phyloP scores from a whole-genome alignment of 2,329 filamentous ascomycete species.

The Tolypocladium inflatum region DNA sequence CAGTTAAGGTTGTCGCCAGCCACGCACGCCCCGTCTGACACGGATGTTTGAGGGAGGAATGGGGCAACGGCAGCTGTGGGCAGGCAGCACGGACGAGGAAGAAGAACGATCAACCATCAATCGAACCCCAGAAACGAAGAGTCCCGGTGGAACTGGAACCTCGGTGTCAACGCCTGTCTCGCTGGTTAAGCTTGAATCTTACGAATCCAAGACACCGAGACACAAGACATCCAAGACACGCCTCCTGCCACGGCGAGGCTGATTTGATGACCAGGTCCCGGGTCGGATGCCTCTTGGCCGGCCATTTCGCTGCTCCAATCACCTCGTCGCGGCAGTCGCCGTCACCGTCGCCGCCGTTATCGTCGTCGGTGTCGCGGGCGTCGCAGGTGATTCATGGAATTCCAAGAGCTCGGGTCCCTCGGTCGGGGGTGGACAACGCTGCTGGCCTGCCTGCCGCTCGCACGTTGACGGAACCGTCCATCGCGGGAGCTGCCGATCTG shows the following conservation, averaged over 20 bases:
- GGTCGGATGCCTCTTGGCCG: neutral
- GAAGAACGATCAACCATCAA: neutral
- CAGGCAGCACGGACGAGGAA: neutral
- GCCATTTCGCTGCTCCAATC: neutral
- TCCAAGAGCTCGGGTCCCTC: neutral
- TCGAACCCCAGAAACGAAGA: neutral
- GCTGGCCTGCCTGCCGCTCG: too few species aligned
- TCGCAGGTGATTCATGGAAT: neutral
- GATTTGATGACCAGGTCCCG: neutral
- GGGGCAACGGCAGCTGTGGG: too few species aligned
- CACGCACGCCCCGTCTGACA: too few species aligned
- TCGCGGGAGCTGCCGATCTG: neutral
- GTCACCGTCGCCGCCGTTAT: neutral
- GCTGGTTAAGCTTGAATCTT: neutral
- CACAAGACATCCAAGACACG: neutral
- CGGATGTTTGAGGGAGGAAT: too few species aligned
- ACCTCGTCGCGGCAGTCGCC: neutral
- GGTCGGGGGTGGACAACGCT: neutral
- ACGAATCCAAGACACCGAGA: neutral
- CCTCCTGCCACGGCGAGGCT: neutral
- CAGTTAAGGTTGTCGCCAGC: too few species aligned
- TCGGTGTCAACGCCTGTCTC: neutral
- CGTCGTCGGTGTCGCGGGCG: neutral
- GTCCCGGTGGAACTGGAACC: neutral
- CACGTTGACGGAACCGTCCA: neutral